Percentiles rank a stretch among this genome's conserved stretches.
These are phyloP conservation scores for Cladosporium sp. DNA, from an alignment of 2,329 filamentous ascomycete genomes.

Conservation along the genomic window DNA sequence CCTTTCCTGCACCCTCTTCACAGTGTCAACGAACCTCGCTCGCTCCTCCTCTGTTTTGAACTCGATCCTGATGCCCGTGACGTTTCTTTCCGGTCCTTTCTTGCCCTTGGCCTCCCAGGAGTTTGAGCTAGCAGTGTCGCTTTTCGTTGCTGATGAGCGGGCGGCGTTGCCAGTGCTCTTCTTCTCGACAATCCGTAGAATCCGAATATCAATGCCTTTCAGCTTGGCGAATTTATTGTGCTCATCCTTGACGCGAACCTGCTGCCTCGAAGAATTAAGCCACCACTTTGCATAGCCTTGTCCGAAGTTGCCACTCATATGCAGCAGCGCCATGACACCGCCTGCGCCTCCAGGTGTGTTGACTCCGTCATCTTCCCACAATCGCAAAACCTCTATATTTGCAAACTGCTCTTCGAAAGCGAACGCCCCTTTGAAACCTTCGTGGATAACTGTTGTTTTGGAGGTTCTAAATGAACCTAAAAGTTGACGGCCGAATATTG, in stretches of 20 bases:
- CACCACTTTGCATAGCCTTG: slow-evolving; percentile 48
- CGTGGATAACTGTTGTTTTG: slow-evolving; percentile 47
- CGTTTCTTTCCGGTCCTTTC: slow-evolving; percentile 34
- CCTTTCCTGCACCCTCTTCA: slow-evolving; percentile 40
- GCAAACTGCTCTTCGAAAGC: slow-evolving; percentile 51
- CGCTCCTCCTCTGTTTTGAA: slow-evolving; percentile 47
- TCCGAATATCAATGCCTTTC: slow-evolving; percentile 43
- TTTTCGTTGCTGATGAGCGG: neutral
- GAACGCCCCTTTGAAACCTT: slow-evolving; percentile 43
- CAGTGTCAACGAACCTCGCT: slow-evolving; percentile 40
- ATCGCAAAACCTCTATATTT: slow-evolving; percentile 48
- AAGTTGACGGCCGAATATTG: slow-evolving; percentile 47
- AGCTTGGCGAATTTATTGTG: slow-evolving; percentile 42
- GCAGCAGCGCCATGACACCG: slow-evolving; percentile 47
- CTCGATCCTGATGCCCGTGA: slow-evolving; percentile 46
- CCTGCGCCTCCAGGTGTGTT: slow-evolving; percentile 36
- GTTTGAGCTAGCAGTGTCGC: neutral
- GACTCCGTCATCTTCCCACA: slow-evolving; percentile 47
- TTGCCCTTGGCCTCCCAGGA: slow-evolving; percentile 3
- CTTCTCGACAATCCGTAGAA: slow-evolving; percentile 32
- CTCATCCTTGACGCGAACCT: slow-evolving; percentile 44
- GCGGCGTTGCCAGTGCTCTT: slow-evolving; percentile 23
- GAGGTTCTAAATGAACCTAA: slow-evolving; percentile 45
- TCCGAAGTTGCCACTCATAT: slow-evolving; percentile 46
- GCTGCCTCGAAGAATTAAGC: slow-evolving; percentile 42